phyloP scores from a whole-genome alignment of 805 yeast species.

The Phaffomyces antillensis region DNA sequence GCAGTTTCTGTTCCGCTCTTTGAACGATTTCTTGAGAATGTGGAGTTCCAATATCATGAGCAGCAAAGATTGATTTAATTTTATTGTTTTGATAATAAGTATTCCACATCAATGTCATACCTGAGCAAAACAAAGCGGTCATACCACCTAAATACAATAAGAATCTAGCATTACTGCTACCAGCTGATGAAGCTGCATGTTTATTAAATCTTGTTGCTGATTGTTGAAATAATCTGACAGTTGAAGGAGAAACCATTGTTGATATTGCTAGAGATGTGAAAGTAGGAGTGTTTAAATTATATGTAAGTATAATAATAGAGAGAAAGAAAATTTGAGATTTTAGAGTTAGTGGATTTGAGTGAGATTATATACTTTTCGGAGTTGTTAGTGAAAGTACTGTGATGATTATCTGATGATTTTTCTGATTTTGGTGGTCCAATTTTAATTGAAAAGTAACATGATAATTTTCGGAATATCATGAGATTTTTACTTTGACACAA shows the following conservation, averaged over 20 bases:
- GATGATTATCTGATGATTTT: too few relatives aligned
- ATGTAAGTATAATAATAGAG: background rate
- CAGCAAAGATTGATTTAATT: constrained; percentile 19
- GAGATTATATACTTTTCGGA: background rate
- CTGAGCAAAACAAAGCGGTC: constrained; percentile 12
- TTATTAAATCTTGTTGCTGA: constrained; percentile 16
- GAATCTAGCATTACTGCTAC: constrained; percentile 9
- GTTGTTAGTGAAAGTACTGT: too few relatives aligned
- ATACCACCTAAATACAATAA: constrained; percentile 16
- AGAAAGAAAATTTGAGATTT: background rate
- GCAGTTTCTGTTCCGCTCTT: constrained; percentile 1
- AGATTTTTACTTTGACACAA: background rate
- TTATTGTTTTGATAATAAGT: constrained; percentile 22
- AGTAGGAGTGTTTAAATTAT: background rate
- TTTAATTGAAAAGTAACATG: background rate
- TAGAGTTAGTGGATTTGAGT: background rate
- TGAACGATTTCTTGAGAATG: constrained; percentile 4
- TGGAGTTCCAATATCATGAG: constrained; percentile 7
- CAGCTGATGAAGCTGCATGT: constrained; percentile 12
- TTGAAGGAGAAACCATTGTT: constrained; percentile 21
- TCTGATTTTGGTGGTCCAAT: too few relatives aligned
- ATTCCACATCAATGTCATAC: constrained; percentile 14
- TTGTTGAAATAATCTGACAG: constrained; percentile 17
- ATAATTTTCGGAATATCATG: too few relatives aligned
- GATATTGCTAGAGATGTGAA: too few relatives aligned